Evolutionary conservation across 148 eudicot genomes (phyloP).

Genomic region (Linanthus parryae): DNA sequence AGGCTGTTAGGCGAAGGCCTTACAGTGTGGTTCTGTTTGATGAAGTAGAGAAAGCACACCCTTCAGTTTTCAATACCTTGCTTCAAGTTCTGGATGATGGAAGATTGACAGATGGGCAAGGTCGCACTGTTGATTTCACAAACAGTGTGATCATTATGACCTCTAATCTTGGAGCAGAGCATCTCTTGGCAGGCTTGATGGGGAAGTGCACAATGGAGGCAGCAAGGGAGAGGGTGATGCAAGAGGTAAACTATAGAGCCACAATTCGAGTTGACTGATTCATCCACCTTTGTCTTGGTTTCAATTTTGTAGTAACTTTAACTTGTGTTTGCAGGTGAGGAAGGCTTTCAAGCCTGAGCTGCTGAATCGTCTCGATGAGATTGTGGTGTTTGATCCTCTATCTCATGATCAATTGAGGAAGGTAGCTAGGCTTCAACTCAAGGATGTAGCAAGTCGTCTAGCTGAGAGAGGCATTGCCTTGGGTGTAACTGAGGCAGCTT

Average conservation of each 20-base stretch:
- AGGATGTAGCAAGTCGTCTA: slow-evolving; percentile 69
- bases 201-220: slow-evolving; percentile 65
- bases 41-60: slow-evolving; percentile 89
- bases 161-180: slow-evolving; percentile 92
- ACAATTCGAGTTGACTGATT: too few species aligned
- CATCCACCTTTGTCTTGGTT: too few species aligned
- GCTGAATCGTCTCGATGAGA: slow-evolving; percentile 74
- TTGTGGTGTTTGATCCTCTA: slow-evolving; percentile 82
- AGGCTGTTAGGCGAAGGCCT: slow-evolving; percentile 82
- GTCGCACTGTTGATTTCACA: slow-evolving; percentile 79
- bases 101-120: slow-evolving; percentile 88
- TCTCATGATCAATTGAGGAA: slow-evolving; percentile 69
- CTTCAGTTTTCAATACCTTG: slow-evolving; percentile 61
- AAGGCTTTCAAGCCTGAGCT: slow-evolving; percentile 80
- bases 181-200: slow-evolving; percentile 53
- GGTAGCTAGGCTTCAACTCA: slow-evolving; percentile 75
- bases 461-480: slow-evolving; percentile 79
- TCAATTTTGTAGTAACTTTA: too few species aligned
- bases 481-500: slow-evolving; percentile 81
- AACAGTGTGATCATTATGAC: slow-evolving; percentile 85
- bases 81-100: slow-evolving; percentile 96
- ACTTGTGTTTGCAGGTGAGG: slow-evolving; percentile 64
- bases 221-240: slow-evolving; percentile 77
- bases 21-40: slow-evolving; percentile 79
- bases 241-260: slow-evolving; percentile 40